Evolutionary conservation across 441 rosid species (phyloP), one percentile per base, ranked within the genome.

Genomic region (Mallotus repandus): DNA sequence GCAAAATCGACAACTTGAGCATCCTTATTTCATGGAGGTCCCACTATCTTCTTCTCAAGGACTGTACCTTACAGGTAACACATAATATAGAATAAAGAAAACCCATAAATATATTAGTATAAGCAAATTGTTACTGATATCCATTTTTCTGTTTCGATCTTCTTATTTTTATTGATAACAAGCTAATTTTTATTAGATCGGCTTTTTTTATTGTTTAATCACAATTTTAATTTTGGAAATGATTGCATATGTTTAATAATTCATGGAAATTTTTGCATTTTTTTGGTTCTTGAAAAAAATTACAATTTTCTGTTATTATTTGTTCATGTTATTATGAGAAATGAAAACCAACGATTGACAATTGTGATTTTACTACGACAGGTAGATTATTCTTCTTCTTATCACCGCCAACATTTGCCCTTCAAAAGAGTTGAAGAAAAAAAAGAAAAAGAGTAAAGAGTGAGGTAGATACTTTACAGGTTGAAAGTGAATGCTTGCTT

Each of bases 1-100:
- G 46, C 84, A 87, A 81, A 95, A 90, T 72, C 92, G 95, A 57
- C 91, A 89, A 81, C 91, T 93, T 21, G 99, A 93, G 77, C 96
- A 89, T 73, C 98, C 99, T 70, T 97, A 95, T 82, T 88, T 89
- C 87, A 86, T 91, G 68, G 93, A 91, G 63, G 95, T 95, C 69
- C 79, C 84, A 14, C 70, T 90, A 53, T 86, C 96, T 61, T 86
- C 96, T 12, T 83, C 89, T 1, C 70, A 87, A n/a, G 93, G 98
- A 41, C 91, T 95, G 71, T 80, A 84, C 72, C 80, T 93, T 54
- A 91, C 85, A 84, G 99, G 99, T 95, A 74, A 7, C 5, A 9
- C 43, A 7, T 3, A 0, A 48, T 38, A 46, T 21, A 7, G 13
- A 18, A 55, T 1, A 22, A 10, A 18, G n/a, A 2, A 10, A 12